Conservation (phyloP, 2,329 filamentous ascomycete genomes). For the Penicillium brasilianum region DNA sequence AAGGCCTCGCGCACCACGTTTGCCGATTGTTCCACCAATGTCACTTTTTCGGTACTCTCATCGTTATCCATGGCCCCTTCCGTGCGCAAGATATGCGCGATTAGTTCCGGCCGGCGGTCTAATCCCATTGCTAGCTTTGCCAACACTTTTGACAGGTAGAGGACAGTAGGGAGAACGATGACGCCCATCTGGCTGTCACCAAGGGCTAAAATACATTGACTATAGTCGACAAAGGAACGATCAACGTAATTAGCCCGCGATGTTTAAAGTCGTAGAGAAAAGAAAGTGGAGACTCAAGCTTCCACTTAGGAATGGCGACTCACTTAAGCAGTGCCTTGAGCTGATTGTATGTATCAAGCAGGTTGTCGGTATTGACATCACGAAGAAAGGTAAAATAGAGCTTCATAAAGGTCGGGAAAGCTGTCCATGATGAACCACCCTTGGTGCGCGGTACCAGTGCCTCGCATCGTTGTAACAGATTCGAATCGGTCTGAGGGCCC, state of each 20-base stretch:
- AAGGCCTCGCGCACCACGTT: constrained; percentile 91
- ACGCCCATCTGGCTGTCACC: constrained; percentile 78
- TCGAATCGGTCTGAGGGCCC: constrained; percentile 58
- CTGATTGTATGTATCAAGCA: constrained; percentile 74
- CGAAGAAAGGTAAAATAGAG: constrained; percentile 82
- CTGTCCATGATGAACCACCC: constrained; percentile 72
- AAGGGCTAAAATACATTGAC: constrained; percentile 81
- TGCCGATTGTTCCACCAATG: constrained; percentile 83
- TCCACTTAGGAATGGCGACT: constrained; percentile 38
- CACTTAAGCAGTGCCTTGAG: constrained; percentile 77
- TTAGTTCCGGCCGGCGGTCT: constrained; percentile 78
- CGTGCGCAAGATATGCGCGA: constrained; percentile 62
- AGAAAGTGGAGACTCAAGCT: neutral
- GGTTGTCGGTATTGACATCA: constrained; percentile 76
- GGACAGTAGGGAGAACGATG: constrained; percentile 80
- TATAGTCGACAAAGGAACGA: too few relatives aligned
- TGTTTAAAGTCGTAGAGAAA: neutral
- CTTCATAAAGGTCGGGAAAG: constrained; percentile 78
- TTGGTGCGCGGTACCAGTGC: constrained; percentile 67
- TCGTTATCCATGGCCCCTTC: constrained; percentile 55
- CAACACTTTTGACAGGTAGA: constrained; percentile 79
- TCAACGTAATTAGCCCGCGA: neutral
- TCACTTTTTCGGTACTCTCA: constrained; percentile 71
- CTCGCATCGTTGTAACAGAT: constrained; percentile 63
- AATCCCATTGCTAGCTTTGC: constrained; percentile 83